These are phyloP conservation scores for Clonostachys sp. DNA, from an alignment of 2,329 filamentous ascomycete species.

Conservation along the genomic window DNA sequence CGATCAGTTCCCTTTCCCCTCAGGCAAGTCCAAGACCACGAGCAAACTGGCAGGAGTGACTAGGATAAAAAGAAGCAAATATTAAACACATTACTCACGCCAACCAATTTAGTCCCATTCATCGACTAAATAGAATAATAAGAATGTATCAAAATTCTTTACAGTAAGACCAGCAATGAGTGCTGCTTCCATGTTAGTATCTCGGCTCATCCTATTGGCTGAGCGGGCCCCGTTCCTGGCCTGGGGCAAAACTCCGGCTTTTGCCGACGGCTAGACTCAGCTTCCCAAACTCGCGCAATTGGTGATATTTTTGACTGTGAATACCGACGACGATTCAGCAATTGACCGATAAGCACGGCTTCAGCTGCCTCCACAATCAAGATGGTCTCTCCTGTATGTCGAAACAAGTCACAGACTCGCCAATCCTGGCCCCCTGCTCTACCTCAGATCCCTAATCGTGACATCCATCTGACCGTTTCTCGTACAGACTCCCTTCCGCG, in stretches of 20 bases:
- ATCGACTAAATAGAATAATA: too few species aligned
- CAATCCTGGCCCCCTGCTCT: not conserved
- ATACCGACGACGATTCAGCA: constrained; percentile 14
- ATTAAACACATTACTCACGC: too few species aligned
- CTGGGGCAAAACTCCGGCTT: constrained; percentile 4
- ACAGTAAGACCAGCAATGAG: not conserved
- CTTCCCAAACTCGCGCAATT: constrained; percentile 7
- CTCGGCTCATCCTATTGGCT: too few species aligned
- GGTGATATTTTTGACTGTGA: constrained; percentile 1
- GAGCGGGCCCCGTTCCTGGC: not conserved
- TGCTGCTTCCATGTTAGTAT: not conserved
- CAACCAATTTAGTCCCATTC: too few species aligned
- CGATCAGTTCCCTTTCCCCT: too few species aligned
- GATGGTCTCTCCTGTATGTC: constrained; percentile 34
- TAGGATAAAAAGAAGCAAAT: too few species aligned
- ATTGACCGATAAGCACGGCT: constrained; percentile 26
- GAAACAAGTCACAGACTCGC: not conserved
- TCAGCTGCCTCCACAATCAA: constrained; percentile 23
- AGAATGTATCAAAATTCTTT: not conserved
- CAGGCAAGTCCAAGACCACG: too few species aligned
- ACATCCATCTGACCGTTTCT: constrained; percentile 19
- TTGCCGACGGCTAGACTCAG: constrained; percentile 1
- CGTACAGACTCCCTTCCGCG: constrained; percentile 39
- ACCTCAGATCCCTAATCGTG: not conserved
- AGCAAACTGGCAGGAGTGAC: too few species aligned